These are phyloP conservation scores for Gamsiella multidivaricata DNA, from an alignment of 192 early-diverging fungal species.

Conservation along the genomic window DNA sequence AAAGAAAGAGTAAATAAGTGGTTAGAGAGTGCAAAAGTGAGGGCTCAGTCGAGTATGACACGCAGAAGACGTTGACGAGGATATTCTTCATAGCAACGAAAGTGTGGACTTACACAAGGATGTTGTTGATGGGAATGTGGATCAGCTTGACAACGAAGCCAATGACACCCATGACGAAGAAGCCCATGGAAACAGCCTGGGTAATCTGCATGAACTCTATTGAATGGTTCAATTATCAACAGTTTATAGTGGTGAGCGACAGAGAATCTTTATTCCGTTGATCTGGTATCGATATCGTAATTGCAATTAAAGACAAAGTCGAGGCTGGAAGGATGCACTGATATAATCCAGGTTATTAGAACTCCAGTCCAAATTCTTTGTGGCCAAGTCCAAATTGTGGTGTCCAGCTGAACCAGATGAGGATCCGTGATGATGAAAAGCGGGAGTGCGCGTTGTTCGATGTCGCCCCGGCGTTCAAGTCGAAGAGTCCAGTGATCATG, in stretches of 20 bases:
- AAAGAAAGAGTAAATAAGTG: not conserved
- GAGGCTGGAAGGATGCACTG: not conserved
- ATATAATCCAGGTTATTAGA: too few species aligned
- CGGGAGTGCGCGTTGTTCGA: constrained; percentile 9
- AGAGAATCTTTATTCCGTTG: too few species aligned
- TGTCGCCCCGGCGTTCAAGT: not conserved
- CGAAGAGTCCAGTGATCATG: too few species aligned
- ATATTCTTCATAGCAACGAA: not conserved
- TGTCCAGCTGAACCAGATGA: not conserved
- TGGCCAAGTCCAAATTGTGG: not conserved
- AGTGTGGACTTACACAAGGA: constrained; percentile 80
- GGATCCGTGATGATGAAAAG: not conserved
- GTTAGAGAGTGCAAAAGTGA: too few species aligned
- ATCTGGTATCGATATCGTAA: not conserved
- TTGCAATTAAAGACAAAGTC: too few species aligned
- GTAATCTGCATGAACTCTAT: constrained; percentile 97
- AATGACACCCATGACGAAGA: constrained; percentile 95
- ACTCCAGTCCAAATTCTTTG: too few species aligned
- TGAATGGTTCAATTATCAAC: not conserved
- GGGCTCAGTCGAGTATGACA: too few species aligned
- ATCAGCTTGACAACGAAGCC: constrained; percentile 99
- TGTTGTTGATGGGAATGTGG: constrained; percentile 99
- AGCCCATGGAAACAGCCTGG: constrained; percentile 93
- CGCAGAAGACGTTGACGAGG: not conserved
- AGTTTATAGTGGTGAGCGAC: not conserved